Base-by-base conservation (phyloP, 73 alveolate genomes). In the Paramecium tetraurelia region DNA sequence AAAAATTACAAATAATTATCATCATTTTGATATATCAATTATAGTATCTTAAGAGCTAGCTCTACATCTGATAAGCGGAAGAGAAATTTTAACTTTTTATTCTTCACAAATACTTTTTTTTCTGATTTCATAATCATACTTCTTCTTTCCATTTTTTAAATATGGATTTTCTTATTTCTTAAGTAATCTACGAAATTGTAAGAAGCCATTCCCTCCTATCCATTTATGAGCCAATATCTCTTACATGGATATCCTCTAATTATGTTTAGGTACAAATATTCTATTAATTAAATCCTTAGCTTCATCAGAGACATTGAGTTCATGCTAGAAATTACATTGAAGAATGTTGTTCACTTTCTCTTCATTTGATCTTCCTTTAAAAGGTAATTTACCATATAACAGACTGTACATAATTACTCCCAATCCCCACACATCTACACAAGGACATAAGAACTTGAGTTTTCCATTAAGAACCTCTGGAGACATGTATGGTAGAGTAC, bases 401-500 rank as follows among this genome's bases (percentile, higher is more conserved):
- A 96, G 41, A 43, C 92, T 90, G 36, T 48, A 96, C 41, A 96
- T 88, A 10, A 95, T 11, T 31, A 96, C 94, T 11, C 98, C 98
- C 18, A 96, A 53, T 38, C 97, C 97, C 98, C 98, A 96, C 21
- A 96, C 93, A 92, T 96, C 98, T 33, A 96, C 98, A 46, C 89
- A 85, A 10, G 85, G 44, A 22, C 98, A 95, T 44, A 31, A 41
- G 48, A 93, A 93, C 20, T 93, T 93, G 16, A 63, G 24, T 36
- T 95, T 88, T 41, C 92, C 85, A 58, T 85, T 90, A 8, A 94
- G 95, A 5, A 95, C 95, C 29, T 96, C 98, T 4, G 98, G 98
- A 22, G 98, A 96, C 98, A 96, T 96, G 53, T 95, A 96, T 27
- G 92, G 86, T 0, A 97, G 98, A 40, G 98, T 96, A 7, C 98